Evolutionary conservation across 108 stramenopile species (phyloP).

Genomic region (Fistulifera pelliculosa): DNA sequence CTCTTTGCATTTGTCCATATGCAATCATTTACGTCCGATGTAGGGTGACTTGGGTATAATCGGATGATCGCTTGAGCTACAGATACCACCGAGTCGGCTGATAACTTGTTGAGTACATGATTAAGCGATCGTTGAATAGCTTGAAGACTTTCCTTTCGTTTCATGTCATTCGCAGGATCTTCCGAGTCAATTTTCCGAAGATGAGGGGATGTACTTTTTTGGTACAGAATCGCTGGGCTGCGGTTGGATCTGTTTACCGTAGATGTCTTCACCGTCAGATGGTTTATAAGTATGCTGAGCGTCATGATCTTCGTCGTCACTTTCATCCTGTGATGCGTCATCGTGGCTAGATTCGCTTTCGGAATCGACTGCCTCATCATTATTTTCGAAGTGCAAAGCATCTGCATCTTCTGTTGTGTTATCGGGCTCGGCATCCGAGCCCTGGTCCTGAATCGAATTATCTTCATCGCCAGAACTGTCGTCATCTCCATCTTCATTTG

Average conservation of each 20-base stretch:
- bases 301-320: slow-evolving; percentile 43
- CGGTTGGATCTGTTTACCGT: slow-evolving; percentile 66
- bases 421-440: slow-evolving; percentile 16
- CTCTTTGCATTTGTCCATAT: slow-evolving; percentile 61
- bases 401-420: slow-evolving; percentile 5
- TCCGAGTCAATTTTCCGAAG: slow-evolving; percentile 33
- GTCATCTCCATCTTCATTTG: too few species aligned
- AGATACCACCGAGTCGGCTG: slow-evolving; percentile 82
- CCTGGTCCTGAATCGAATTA: slow-evolving; percentile 7
- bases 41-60: slow-evolving; percentile 42
- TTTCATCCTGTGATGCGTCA: slow-evolving; percentile 6
- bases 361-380: slow-evolving; percentile 9
- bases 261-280: slow-evolving; percentile 86
- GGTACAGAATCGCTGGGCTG: slow-evolving; percentile 12
- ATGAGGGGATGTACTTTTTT: slow-evolving; percentile 79
- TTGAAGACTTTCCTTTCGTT: slow-evolving; percentile 10
- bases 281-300: slow-evolving; percentile 69
- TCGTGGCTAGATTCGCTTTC: slow-evolving; percentile 7
- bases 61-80: slow-evolving; percentile 56
- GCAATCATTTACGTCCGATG: slow-evolving; percentile 52
- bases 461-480: not conserved
- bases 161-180: not conserved
- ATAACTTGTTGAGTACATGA: slow-evolving; percentile 83
- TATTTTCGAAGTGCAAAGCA: slow-evolving; percentile 11
- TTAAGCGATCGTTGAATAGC: slow-evolving; percentile 68